Conservation (phyloP, 2,329 filamentous ascomycete genomes). For the Botrytis sinoallii region DNA sequence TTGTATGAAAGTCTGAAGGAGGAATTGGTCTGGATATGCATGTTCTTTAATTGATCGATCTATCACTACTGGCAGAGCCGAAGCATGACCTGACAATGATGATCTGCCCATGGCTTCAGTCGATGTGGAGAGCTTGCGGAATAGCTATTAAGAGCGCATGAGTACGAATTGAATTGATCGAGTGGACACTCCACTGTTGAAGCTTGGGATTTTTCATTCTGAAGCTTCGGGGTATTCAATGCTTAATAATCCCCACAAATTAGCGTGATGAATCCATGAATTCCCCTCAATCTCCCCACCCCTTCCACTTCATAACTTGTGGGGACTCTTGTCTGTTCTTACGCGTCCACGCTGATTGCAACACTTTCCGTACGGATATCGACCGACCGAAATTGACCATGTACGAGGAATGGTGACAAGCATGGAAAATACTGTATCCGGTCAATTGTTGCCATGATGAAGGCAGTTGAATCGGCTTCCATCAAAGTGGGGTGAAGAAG, state of each 20-base stretch:
- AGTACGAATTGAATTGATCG: background rate
- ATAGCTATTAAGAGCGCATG: background rate
- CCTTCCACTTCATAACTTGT: conserved; percentile 5
- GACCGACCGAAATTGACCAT: background rate
- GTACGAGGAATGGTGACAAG: background rate
- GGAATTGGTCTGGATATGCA: conserved; percentile 7
- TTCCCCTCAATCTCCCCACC: conserved; percentile 8
- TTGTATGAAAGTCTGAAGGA: background rate
- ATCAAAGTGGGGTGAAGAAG: background rate
- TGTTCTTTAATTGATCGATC: conserved; percentile 4
- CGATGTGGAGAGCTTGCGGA: conserved; percentile 14
- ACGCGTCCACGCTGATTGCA: background rate
- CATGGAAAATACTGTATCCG: background rate
- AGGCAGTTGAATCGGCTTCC: background rate
- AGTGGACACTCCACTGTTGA: conserved; percentile 10
- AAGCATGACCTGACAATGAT: background rate
- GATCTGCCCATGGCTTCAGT: background rate
- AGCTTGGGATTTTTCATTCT: background rate
- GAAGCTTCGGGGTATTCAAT: background rate
- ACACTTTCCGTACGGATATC: background rate
- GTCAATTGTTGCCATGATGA: background rate
- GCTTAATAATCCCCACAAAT: conserved; percentile 6
- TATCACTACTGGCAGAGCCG: background rate
- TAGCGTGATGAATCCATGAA: background rate
- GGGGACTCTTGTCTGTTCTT: background rate